A percentile compares a stretch with the other conserved stretches of the same genome.
These are phyloP conservation scores for Colletotrichum destructivum DNA, from an alignment of 2,329 filamentous ascomycete genomes.

Conservation along the genomic window DNA sequence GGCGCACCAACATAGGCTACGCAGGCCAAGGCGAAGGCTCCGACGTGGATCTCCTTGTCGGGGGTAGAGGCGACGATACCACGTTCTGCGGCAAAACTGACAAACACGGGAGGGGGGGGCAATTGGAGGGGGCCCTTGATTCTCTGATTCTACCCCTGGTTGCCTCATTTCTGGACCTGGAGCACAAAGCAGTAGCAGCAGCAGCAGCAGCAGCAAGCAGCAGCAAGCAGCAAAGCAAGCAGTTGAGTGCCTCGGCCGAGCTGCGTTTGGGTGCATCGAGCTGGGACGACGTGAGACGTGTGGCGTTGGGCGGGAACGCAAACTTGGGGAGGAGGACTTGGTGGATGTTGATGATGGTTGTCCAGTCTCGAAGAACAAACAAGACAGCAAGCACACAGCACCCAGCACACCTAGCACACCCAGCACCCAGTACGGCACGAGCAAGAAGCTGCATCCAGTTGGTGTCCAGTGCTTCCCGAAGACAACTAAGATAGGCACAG, in stretches of 20 bases:
- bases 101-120: conserved; percentile 11
- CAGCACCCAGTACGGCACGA: not conserved
- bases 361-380: not conserved
- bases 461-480: conserved; percentile 15
- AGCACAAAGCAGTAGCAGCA: not conserved
- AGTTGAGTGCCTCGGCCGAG: not conserved
- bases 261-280: not conserved
- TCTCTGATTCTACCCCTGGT: not conserved
- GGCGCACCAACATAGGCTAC: conserved; percentile 4
- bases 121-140: not conserved
- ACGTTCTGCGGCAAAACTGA: not conserved
- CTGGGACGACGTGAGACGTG: conserved; percentile 16
- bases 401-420: not conserved
- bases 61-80: conserved; percentile 14
- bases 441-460: conserved; percentile 1
- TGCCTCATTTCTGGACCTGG: not conserved
- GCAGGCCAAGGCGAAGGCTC: conserved; percentile 10
- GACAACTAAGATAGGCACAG: not conserved
- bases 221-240: not conserved
- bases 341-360: too few species aligned
- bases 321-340: not conserved
- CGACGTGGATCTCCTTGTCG: conserved; percentile 38
- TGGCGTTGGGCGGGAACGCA: conserved; percentile 9
- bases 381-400: not conserved
- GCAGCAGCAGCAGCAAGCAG: too few species aligned